Evolutionary conservation across 176 grass and related monocot species (phyloP), one percentile per base, ranked within the genome.

Genomic region (Aegilops sharonensis): DNA sequence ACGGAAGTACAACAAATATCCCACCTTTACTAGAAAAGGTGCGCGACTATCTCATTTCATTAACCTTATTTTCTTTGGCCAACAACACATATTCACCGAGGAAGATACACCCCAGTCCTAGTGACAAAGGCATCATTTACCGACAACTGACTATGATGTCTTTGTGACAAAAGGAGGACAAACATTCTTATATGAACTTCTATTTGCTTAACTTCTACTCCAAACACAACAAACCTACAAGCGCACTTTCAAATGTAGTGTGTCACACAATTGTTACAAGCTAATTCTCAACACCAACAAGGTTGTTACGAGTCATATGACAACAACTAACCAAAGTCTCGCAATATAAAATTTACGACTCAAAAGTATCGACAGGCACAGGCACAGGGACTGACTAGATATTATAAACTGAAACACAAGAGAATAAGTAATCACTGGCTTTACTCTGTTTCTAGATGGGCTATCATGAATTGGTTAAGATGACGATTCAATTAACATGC

Each of bases 241-340:
- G 32, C 23, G 8, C 8, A 59, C 45, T 69, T 62, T 5, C 6
- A 80, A 48, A 87, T 64, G 52, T 18, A 6, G 2, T 4, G 37
- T 20, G 5, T 0, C 24, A 8, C 27, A 27, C 56, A 52, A 69
- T 30, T 30, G 66, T 63, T 40, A 59, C 8, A n/a, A 77, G 34
- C 23, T 54, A 36, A 81, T 42, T 56, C 62, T 85, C 15, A 59
- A 11, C 15, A 66, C 21, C 42, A 65, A 21, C n/a, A 52, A 64
- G 23, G 39, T 52, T 64, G 40, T 21, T 73, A 73, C 0, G 1
- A 27, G 8, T 75, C 0, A 52, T 54, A 39, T 42, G n/a, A 21
- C 75, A 69, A 14, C 68, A 85, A 67, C 77, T 59, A 61, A 78
- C 45, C 8, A 47, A 73, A 81, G 18, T 30, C 30, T 30, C 34